phyloP scores from a whole-genome alignment of 2,329 filamentous ascomycete genomes.

The Exophiala spinifera region DNA sequence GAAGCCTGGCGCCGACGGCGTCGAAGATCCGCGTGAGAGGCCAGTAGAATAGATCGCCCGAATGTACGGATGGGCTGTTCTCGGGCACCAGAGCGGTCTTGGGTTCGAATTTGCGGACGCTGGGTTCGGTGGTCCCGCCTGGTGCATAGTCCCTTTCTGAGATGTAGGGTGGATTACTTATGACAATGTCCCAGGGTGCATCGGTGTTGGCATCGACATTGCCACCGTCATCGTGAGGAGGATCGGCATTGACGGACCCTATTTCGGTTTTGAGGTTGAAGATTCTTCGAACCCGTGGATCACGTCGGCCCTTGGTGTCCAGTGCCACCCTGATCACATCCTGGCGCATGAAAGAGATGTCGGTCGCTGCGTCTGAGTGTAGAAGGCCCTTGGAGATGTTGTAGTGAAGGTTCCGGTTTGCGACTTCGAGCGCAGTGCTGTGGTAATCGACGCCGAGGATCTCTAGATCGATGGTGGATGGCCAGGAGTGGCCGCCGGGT shows the following conservation, averaged over 20 bases:
- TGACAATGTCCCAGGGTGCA: conserved; percentile 59
- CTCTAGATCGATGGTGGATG: conserved; percentile 38
- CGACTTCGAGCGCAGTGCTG: conserved; percentile 60
- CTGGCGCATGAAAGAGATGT: conserved; percentile 48
- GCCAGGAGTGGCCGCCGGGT: not conserved
- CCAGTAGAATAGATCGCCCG: conserved; percentile 63
- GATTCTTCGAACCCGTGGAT: not conserved
- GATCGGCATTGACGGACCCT: not conserved
- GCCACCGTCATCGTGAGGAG: too few species aligned
- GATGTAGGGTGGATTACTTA: conserved; percentile 91
- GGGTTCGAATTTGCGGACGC: conserved; percentile 80
- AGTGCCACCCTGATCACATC: conserved; percentile 38
- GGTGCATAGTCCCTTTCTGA: conserved; percentile 60
- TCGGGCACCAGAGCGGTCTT: conserved; percentile 67
- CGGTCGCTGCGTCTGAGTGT: conserved; percentile 29
- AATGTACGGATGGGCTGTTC: conserved; percentile 23
- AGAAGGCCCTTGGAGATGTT: conserved; percentile 43
- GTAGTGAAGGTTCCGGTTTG: conserved; percentile 59
- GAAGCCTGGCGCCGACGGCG: conserved; percentile 50
- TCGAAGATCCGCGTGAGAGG: conserved; percentile 58
- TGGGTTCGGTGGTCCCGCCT: conserved; percentile 59
- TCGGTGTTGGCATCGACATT: too few species aligned
- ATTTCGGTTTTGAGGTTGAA: not conserved
- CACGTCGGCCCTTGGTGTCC: not conserved
- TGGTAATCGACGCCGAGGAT: conserved; percentile 76